Percentiles rank a stretch among this genome's conserved stretches.
These are phyloP conservation scores for Xylaria acuta DNA, from an alignment of 495 filamentous ascomycete genomes.

Conservation along the genomic window DNA sequence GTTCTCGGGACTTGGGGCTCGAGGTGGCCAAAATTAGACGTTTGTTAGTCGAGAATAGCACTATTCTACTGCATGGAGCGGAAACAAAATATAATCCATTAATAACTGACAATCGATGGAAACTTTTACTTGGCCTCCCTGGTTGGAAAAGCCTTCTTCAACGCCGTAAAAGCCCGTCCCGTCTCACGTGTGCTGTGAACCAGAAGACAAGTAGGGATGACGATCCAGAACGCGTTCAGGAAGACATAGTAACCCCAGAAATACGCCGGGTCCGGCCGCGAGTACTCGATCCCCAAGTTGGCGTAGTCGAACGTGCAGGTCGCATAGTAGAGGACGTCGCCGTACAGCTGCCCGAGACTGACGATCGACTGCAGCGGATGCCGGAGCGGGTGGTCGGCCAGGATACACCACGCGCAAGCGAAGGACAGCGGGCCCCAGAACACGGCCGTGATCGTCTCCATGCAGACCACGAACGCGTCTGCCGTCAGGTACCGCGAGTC, in stretches of 20 bases:
- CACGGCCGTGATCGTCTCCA: conserved; percentile 63
- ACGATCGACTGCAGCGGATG: conserved; percentile 61
- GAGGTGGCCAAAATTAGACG: background rate
- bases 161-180: conserved; percentile 14
- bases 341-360: conserved; percentile 63
- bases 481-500: conserved; percentile 64
- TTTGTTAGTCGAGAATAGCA: background rate
- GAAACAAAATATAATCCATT: background rate
- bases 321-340: conserved; percentile 62
- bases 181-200: conserved; percentile 16
- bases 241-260: conserved; percentile 64
- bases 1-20: background rate
- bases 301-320: conserved; percentile 58
- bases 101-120: background rate
- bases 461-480: conserved; percentile 60
- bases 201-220: conserved; percentile 49
- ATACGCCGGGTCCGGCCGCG: conserved; percentile 59
- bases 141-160: conserved; percentile 15
- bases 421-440: conserved; percentile 64
- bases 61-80: background rate
- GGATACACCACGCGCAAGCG: conserved; percentile 52
- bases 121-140: background rate
- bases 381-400: conserved; percentile 53
- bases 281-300: conserved; percentile 49
- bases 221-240: conserved; percentile 64